Evolutionary conservation across 805 yeast genomes (phyloP), one percentile per base, ranked within the genome.

Genomic region (Yarrowia sp.): DNA sequence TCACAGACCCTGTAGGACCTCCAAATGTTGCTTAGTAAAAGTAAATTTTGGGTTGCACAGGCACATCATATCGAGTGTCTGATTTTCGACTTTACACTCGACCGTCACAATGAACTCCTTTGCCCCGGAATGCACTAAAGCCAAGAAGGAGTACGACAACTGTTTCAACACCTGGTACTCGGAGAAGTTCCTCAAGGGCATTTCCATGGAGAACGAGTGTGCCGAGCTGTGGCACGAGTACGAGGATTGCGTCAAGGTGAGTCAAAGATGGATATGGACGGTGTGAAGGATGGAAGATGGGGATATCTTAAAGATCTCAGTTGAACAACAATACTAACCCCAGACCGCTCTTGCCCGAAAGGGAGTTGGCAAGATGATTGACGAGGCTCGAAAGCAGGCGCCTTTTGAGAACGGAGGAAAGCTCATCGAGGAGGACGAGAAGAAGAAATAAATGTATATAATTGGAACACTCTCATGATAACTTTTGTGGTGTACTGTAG

Each of bases 81-180:
- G 47, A 41, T 55, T 55, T 55, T 55, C 47, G 45, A 41, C 45
- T 8, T 14, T 17, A 55, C 61, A 39, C 42, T 31, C 36, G 45
- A 13, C 61, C 47, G 42, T 41, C 61, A 55, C 45, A 28, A 58
- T 58, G 64, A 58, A 58, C 64, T 58, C 64, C 43, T 89, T 95
- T 80, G 98, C 99, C 41, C 97, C 98, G 31, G 98, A 95, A 78
- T 95, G 99, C 77, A 90, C 96, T 22, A 89, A 85, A 39, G 83
- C 88, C 66, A 95, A 95, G 76, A 85, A 85, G 70, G 84, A 86
- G 71, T 95, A 95, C 73, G 98, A 95, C 74, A 88, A 86, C 72
- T 95, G 99, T 75, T 95, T 95, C 79, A 92, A 92, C 76, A 83
- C 83, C 69, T 92, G 99, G 99, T 95, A 95, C 74, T 86, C 95